Evolutionary conservation across 768 basidiomycete genomes (phyloP), one percentile per base, ranked within the genome.

Genomic region (Mycena leptocephala): DNA sequence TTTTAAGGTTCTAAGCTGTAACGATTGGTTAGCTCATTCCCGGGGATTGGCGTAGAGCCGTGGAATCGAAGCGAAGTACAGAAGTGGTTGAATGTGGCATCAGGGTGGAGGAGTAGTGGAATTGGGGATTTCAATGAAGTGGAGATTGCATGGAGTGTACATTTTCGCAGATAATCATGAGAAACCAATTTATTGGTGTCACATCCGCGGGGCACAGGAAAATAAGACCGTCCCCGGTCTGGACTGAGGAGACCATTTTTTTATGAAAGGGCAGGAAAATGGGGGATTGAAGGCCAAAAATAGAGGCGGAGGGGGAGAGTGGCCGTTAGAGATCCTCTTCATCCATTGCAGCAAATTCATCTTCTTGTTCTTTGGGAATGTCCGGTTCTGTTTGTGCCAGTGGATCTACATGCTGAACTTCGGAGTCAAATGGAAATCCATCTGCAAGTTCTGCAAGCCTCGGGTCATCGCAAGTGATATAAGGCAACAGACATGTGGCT

Each of bases 121-220:
- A n/a, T n/a, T n/a, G n/a, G n/a, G n/a, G n/a, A n/a, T n/a, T n/a
- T n/a, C n/a, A n/a, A n/a, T n/a, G n/a, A n/a, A n/a, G n/a, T n/a
- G n/a, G n/a, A n/a, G n/a, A n/a, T n/a, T n/a, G n/a, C n/a, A n/a
- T n/a, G n/a, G n/a, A n/a, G n/a, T n/a, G n/a, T n/a, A n/a, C n/a
- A n/a, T n/a, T n/a, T n/a, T n/a, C n/a, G n/a, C n/a, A n/a, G n/a
- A n/a, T n/a, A n/a, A n/a, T n/a, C n/a, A n/a, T n/a, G n/a, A n/a
- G n/a, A n/a, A n/a, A n/a, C n/a, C n/a, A n/a, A n/a, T n/a, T n/a
- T n/a, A n/a, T n/a, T n/a, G n/a, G n/a, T n/a, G n/a, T n/a, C n/a
- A n/a, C n/a, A n/a, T n/a, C n/a, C 37, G 62, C 39, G 41, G 62
- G 62, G 62, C 62, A 63, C 62, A 43, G 62, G 62, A 63, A 63